These are phyloP conservation scores for Suillus lakei DNA, from an alignment of 768 basidiomycete genomes.

Conservation along the genomic window DNA sequence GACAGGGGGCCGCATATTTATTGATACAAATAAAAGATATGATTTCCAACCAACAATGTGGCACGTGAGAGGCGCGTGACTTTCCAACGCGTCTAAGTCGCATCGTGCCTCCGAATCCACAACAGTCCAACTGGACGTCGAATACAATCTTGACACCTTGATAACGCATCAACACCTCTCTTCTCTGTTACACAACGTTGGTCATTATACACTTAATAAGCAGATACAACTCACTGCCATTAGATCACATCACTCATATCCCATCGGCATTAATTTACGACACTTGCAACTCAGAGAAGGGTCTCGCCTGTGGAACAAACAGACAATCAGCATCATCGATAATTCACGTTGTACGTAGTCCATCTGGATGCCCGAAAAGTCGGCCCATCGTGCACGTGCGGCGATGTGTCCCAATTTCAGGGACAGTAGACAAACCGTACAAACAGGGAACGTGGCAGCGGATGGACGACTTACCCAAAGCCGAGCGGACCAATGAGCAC, in stretches of 20 bases:
- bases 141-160: neutral
- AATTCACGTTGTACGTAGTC: neutral
- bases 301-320: neutral
- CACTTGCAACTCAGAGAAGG: neutral
- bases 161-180: neutral
- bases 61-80: neutral
- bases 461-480: conserved; percentile 62
- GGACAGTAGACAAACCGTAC: neutral
- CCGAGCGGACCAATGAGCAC: conserved; percentile 82
- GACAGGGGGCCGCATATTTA: neutral
- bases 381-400: neutral
- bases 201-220: neutral
- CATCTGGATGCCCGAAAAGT: neutral
- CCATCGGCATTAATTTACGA: neutral
- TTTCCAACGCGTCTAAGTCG: neutral
- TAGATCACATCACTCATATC: neutral
- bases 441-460: neutral
- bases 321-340: neutral
- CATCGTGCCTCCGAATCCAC: neutral
- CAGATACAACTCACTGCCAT: neutral
- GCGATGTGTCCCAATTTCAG: neutral
- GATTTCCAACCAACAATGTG: neutral
- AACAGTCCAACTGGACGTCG: neutral
- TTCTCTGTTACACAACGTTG: neutral
- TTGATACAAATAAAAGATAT: neutral